These are phyloP conservation scores for Penicillium coprophilum DNA, from an alignment of 495 filamentous ascomycete genomes.

Conservation along the genomic window DNA sequence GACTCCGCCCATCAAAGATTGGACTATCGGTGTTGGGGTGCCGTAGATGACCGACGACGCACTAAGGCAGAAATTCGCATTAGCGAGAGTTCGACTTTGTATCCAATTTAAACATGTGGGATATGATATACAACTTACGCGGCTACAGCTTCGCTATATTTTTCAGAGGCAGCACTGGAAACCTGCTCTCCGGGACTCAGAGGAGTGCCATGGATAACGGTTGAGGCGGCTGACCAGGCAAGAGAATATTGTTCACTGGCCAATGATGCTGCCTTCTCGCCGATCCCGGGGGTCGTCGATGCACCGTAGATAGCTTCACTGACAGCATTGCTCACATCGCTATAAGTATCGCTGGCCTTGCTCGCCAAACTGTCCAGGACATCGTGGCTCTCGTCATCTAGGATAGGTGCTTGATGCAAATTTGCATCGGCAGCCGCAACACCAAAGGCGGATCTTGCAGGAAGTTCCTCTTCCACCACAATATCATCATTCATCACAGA, in stretches of 20 bases:
- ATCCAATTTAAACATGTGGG: background rate
- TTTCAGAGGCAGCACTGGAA: conserved; percentile 53
- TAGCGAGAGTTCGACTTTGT: conserved; percentile 6
- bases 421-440: conserved; percentile 28
- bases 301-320: conserved; percentile 49
- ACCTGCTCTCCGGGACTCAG: conserved; percentile 50
- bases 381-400: conserved; percentile 49
- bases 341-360: conserved; percentile 50
- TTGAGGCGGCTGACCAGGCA: conserved; percentile 58
- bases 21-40: conserved; percentile 38
- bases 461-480: conserved; percentile 24
- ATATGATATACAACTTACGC: conserved; percentile 48
- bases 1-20: conserved; percentile 33
- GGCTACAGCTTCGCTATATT: conserved; percentile 58
- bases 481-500: conserved; percentile 24
- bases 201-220: conserved; percentile 56
- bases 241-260: conserved; percentile 56
- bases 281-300: conserved; percentile 42
- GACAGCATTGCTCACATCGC: conserved; percentile 45
- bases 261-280: conserved; percentile 47
- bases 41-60: conserved; percentile 62
- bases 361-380: conserved; percentile 50
- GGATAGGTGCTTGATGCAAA: conserved; percentile 34
- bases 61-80: conserved; percentile 25
- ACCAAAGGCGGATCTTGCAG: conserved; percentile 18